Percentiles rank a stretch among this genome's conserved stretches.
phyloP scores from a whole-genome alignment of 345 rosid genomes.

The Sisymbrium altissimum region DNA sequence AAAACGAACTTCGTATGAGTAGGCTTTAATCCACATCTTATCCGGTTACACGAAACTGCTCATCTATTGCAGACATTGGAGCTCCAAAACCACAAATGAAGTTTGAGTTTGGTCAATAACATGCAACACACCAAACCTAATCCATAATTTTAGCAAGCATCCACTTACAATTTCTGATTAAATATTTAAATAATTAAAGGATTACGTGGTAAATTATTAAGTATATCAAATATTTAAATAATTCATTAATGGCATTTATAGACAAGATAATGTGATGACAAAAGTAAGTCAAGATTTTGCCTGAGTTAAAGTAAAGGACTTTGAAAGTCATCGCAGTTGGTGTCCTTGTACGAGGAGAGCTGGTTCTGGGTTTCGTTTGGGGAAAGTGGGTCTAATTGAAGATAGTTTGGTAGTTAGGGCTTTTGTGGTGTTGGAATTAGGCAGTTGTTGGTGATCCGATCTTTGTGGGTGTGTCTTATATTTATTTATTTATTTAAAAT shows the following conservation, averaged over 20 bases:
- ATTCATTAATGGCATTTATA: background rate
- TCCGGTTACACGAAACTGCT: background rate
- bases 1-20: background rate
- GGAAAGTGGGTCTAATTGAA: background rate
- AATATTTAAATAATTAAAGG: background rate
- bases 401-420: slow-evolving; percentile 4
- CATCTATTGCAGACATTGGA: background rate
- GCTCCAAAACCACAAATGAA: background rate
- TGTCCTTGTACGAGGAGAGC: background rate
- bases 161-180: background rate
- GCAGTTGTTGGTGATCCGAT: slow-evolving; percentile 36
- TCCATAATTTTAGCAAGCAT: background rate
- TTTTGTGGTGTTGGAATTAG: slow-evolving; percentile 20
- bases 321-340: background rate
- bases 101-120: background rate
- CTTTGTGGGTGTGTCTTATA: slow-evolving; percentile 10
- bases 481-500: background rate
- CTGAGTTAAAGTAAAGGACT: background rate
- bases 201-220: background rate
- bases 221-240: background rate
- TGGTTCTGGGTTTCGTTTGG: background rate
- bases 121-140: background rate
- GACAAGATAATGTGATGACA: background rate
- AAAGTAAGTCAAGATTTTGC: background rate
- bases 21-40: slow-evolving; percentile 5